Base-by-base conservation (phyloP, 169 alveolate genomes). In the Eimeria praecox region DNA sequence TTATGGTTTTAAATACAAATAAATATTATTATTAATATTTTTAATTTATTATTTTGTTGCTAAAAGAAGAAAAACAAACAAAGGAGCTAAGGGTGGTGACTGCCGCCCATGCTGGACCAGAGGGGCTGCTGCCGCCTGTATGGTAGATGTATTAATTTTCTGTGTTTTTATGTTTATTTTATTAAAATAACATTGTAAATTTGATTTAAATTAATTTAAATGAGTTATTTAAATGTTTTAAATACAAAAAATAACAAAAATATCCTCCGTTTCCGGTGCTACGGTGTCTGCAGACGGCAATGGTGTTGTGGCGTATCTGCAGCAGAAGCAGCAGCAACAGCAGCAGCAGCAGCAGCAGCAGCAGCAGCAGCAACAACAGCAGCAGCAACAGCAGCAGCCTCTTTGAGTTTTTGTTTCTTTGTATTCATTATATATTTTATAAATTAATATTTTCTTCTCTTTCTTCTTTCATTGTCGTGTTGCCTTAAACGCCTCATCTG, bases 341-440 rank as follows among this genome's bases (percentile, higher is more conserved):
- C 66, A 56, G 66, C 66, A 56, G 66, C 66, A 56, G 66, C 66
- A 56, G 66, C 66, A 56, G 66, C 66, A 56, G 66, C 66, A 56
- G 66, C 66, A 56, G 66, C 18, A 20, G 66, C 66, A 56, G 24
- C 66, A 56, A 27, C 66, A 56, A 27, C 66, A 56, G 66, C 66
- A 56, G 66, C 66, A 56, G 66, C 66, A 56, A 27, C 66, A 5
- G 10, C 24, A 56, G 66, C 24, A 27, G 59, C 6, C 20, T 52
- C 14, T 52, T 14, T 14, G 20, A 3, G 66, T 56, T 56, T 56
- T 56, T 56, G 66, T 16, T 56, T 9, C 66, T 56, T 56, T 56
- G 66, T 49, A 49, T 49, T 18, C 27, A 56, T 56, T 14, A 56
- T 18, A 14, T 27, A 27, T 18, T 20, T 14, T 56, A 56, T 5